Conservation (phyloP, 2,329 filamentous ascomycete genomes). For the Colletotrichum tanaceti region DNA sequence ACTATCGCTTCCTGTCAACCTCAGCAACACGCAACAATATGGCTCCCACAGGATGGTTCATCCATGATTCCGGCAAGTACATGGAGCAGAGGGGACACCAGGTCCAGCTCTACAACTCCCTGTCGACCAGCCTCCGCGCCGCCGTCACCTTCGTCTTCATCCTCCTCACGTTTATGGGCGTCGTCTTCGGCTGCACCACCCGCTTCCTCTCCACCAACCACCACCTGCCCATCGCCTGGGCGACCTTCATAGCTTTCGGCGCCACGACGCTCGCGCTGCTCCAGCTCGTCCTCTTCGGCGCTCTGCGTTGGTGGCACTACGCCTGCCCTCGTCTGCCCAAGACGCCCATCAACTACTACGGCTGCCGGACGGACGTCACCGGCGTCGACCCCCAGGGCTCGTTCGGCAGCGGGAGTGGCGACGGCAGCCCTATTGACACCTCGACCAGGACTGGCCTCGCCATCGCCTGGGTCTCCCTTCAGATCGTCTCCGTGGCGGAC, state of each 20-base stretch:
- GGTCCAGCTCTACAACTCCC: background rate
- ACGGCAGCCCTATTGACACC: background rate
- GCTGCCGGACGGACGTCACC: no score
- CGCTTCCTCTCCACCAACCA: no score
- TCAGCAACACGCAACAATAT: background rate
- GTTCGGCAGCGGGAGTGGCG: no score
- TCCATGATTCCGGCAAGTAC: background rate
- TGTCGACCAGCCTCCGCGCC: background rate
- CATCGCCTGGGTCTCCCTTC: background rate
- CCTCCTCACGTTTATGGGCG: background rate
- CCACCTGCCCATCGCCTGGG: background rate
- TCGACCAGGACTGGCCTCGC: background rate
- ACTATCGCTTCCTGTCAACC: no score
- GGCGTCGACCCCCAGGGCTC: background rate
- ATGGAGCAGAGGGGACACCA: background rate
- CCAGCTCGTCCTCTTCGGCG: background rate
- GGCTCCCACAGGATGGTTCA: no score
- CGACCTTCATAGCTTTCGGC: background rate
- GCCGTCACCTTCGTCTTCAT: background rate
- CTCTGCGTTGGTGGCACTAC: background rate
- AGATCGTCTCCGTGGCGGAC: slow-evolving; percentile 2
- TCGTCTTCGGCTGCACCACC: background rate
- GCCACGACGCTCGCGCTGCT: background rate
- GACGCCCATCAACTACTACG: background rate
- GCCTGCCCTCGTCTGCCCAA: background rate